phyloP scores from a whole-genome alignment of 1,284 basidiomycete species.

The Phylloporus sp. region DNA sequence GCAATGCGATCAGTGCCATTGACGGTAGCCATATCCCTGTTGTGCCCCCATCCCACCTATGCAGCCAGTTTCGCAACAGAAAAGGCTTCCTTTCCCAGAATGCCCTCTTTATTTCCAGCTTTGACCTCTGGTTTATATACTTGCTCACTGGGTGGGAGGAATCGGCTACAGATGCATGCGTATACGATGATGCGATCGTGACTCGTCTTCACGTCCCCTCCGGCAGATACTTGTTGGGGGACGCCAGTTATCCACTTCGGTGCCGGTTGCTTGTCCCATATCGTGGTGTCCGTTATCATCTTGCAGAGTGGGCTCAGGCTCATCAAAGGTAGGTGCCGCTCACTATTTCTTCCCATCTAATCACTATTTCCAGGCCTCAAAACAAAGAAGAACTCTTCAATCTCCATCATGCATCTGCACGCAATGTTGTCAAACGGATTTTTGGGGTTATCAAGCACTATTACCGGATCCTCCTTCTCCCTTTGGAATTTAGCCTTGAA shows the following conservation, averaged over 20 bases:
- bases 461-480: background rate
- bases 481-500: background rate
- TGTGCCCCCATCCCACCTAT: background rate
- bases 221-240: background rate
- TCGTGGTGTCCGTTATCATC: background rate
- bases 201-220: background rate
- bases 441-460: slow-evolving; percentile 45
- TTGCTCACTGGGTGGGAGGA: background rate
- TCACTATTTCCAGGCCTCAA: background rate
- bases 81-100: background rate
- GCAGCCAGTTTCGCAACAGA: background rate
- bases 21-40: background rate
- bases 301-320: background rate
- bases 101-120: background rate
- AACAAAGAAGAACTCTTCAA: slow-evolving; percentile 46
- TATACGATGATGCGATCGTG: background rate
- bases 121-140: background rate
- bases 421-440: slow-evolving; percentile 46
- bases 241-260: background rate
- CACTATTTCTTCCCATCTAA: no score
- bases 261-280: background rate
- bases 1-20: background rate
- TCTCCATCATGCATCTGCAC: slow-evolving; percentile 39
- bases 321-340: no score
- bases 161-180: background rate